Evolutionary conservation across 73 alveolate species (phyloP).

Genomic region (Uronychia setigera): DNA sequence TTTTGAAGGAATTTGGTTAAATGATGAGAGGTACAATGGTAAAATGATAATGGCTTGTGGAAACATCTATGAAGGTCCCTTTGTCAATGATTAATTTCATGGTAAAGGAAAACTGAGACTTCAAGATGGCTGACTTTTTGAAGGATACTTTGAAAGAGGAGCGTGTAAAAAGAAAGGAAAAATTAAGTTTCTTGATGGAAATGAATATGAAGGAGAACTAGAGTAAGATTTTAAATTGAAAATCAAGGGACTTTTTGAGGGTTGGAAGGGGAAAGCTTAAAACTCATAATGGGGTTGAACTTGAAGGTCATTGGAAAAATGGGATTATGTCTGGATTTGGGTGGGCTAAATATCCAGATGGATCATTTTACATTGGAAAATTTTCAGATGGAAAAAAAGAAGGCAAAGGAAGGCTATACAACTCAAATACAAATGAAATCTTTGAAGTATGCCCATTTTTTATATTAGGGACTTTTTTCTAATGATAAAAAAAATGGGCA

Average conservation of each 20-base stretch:
- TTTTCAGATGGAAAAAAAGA: not conserved
- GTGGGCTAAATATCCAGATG: not conserved
- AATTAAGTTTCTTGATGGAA: not conserved
- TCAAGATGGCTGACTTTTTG: not conserved
- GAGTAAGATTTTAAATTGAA: not conserved
- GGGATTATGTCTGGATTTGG: not conserved
- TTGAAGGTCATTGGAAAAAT: not conserved
- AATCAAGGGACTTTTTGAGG: not conserved
- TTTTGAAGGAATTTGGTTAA: slow-evolving; percentile 16
- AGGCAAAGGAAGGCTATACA: not conserved
- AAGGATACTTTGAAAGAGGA: not conserved
- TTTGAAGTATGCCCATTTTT: not conserved
- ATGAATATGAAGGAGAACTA: not conserved
- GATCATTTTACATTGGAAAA: not conserved
- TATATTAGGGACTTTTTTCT: not conserved
- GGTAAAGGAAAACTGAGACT: slow-evolving; percentile 11
- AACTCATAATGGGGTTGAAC: not conserved
- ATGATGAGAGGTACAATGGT: slow-evolving; percentile 8
- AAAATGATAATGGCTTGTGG: not conserved
- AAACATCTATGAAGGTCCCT: slow-evolving; percentile 11
- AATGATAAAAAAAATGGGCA: not conserved
- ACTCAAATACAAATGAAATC: not conserved
- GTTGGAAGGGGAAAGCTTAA: not conserved
- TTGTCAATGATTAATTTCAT: not conserved
- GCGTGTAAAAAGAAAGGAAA: not conserved